Evolutionary conservation across 306 rosid genomes (phyloP), one percentile per base, ranked within the genome.

Genomic region (Gleditsia sinensis): DNA sequence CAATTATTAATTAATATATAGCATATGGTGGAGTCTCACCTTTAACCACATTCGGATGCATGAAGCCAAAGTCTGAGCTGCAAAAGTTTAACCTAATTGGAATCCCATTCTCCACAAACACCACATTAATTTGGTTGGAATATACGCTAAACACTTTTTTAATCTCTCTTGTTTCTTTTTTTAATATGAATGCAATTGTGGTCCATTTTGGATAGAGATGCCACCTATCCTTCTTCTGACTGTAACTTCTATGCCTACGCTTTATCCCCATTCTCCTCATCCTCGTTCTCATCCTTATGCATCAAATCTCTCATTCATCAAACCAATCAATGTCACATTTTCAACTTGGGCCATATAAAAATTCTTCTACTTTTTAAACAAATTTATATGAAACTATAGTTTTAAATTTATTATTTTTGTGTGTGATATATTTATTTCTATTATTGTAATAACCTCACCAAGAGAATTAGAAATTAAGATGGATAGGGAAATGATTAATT

Each of bases 61-160:
- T 70, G 75, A 71, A 71, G 81, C 81, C 80, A 63, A 74, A 69
- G 17, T 69, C 20, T 73, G 73, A 76, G 78, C 76, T 49, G 74
- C 56, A 23, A 63, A 77, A 85, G 66, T 20, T 53, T 25, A 61
- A 51, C 60, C 61, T 74, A 78, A 83, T 60, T 75, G 83, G 93
- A 88, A 86, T 88, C 88, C 77, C 84, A 84, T 86, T 86, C 89
- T 86, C 93, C 89, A 76, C 83, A 78, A 68, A 67, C 86, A 70
- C 64, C 86, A 70, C 64, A 40, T 39, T 70, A 46, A 36, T 49
- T 71, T 78, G 69, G 75, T 82, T 77, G 76, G 74, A 74, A 75
- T 58, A 62, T 45, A 67, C 74, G 78, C 28, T 49, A 59, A 67
- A 17, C 50, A 28, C 45, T 16, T 57, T 40, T 36, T 37, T 36